Percentiles rank a stretch among this genome's conserved stretches.
These are phyloP conservation scores for Petunia secreta DNA, from an alignment of 257 asterid species.

Conservation along the genomic window DNA sequence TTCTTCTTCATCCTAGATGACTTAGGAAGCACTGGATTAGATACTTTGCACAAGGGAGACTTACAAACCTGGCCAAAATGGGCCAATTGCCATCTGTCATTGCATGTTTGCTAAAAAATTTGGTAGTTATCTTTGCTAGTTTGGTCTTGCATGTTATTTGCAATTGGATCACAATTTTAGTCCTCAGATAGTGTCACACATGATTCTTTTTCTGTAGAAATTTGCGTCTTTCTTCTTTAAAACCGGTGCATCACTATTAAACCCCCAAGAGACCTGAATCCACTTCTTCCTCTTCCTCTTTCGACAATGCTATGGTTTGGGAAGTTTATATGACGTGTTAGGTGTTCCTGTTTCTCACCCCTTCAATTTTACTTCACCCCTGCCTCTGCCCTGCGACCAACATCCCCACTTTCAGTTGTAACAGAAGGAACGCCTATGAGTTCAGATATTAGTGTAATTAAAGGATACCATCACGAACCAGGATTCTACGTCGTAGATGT, in stretches of 20 bases:
- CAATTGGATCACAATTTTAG: background rate
- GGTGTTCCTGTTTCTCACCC: background rate
- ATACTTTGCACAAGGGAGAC: background rate
- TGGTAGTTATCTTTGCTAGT: background rate
- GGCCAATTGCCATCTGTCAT: background rate
- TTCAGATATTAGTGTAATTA: background rate
- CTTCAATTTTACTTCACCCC: background rate
- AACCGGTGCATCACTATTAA: background rate
- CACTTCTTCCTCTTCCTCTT: background rate
- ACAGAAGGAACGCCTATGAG: background rate
- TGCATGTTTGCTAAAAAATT: background rate
- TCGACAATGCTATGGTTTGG: too few relatives aligned
- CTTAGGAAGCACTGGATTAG: background rate
- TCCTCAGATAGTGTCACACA: background rate
- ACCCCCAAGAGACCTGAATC: background rate
- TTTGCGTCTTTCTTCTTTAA: background rate
- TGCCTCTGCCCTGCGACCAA: background rate
- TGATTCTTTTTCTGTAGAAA: background rate
- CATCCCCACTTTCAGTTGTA: background rate
- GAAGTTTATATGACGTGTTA: too few relatives aligned
- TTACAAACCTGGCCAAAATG: background rate
- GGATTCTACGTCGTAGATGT: conserved; percentile 2
- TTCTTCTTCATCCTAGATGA: background rate
- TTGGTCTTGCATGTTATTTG: background rate
- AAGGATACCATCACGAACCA: background rate